Base-by-base conservation (phyloP, 306 rosid genomes). In the Dryas drummondii region DNA sequence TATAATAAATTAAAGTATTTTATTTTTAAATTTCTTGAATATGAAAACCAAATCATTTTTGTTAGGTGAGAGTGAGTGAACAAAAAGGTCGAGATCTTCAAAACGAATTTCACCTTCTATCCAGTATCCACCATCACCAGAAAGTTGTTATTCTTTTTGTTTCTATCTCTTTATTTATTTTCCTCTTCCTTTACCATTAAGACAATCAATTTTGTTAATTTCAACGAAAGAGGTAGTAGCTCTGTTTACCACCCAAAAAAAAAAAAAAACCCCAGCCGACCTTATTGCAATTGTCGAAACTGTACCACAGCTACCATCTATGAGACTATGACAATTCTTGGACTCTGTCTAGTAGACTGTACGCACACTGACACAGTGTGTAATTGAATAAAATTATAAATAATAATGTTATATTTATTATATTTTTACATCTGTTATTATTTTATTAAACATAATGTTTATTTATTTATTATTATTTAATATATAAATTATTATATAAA, bases 311-410 rank as follows among this genome's bases (percentile, higher is more conserved):
- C 51, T 57, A 73, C 54, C 48, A 45, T 55, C 11, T 17, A 19
- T 47, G 52, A 68, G 87, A 81, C 52, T 2, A 19, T n/a, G 51
- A 70, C 63, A 48, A 47, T 72, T 68, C 64, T 72, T 45, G 76
- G 78, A 16, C 83, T 9, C 73, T 52, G 37, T 12, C 10, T 7
- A 41, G 11, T 5, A 9, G 46, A 37, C 1, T 27, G 37, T 27
- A 1, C 37, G 1, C 37, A 27, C 32, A n/a, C n/a, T n/a, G n/a
- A n/a, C n/a, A 27, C 37, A 27, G 37, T 27, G 37, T 27, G 37
- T 27, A 27, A 27, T 27, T 27, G 37, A 6, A 63, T 0, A 11
- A 6, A 5, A 19, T 19, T 19, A 19, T 19, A 19, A 19, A 19
- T 19, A 19, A 19, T 19, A 19, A 19, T 19, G 22, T 19, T 19